These are phyloP conservation scores for Phytopythium cucurbitacearum DNA, from an alignment of 352 stramenopile species.

Conservation along the genomic window DNA sequence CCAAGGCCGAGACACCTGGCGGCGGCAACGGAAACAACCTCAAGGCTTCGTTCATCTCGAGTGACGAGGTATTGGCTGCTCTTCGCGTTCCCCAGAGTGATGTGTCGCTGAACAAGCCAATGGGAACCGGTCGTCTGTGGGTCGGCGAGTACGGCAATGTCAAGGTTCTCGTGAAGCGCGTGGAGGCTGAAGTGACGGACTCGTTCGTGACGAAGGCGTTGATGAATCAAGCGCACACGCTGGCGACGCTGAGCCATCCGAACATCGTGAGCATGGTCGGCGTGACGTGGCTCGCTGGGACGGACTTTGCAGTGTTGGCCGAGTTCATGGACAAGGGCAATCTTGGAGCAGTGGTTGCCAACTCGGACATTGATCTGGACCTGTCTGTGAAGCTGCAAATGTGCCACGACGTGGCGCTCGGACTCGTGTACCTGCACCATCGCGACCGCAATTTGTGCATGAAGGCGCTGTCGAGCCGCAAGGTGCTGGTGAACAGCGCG, in stretches of 20 bases:
- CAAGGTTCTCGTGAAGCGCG: constrained; percentile 70
- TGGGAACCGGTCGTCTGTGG: constrained; percentile 48
- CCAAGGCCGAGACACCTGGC: constrained; percentile 29
- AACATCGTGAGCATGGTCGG: constrained; percentile 66
- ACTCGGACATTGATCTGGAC: constrained; percentile 48
- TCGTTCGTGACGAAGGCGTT: constrained; percentile 55
- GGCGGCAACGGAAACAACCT: constrained; percentile 5
- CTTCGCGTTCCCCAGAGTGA: constrained; percentile 51
- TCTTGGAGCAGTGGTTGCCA: constrained; percentile 49
- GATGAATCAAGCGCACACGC: constrained; percentile 43
- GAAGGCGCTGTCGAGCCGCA: constrained; percentile 44
- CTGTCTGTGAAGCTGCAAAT: constrained; percentile 55
- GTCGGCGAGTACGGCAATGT: constrained; percentile 45
- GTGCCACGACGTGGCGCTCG: constrained; percentile 58
- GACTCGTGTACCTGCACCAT: constrained; percentile 59
- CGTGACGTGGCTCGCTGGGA: constrained; percentile 66
- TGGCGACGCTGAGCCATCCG: constrained; percentile 49
- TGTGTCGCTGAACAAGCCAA: constrained; percentile 48
- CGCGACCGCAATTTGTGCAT: constrained; percentile 40
- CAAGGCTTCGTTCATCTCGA: constrained; percentile 63
- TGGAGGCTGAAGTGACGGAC: constrained; percentile 61
- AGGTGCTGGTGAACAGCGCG: constrained; percentile 48
- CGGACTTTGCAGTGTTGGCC: constrained; percentile 69
- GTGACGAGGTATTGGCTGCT: constrained; percentile 51
- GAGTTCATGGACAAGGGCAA: constrained; percentile 79